These are phyloP conservation scores for Saccharomyces hybrid DNA, from an alignment of 1,139 yeast species.

Conservation along the genomic window DNA sequence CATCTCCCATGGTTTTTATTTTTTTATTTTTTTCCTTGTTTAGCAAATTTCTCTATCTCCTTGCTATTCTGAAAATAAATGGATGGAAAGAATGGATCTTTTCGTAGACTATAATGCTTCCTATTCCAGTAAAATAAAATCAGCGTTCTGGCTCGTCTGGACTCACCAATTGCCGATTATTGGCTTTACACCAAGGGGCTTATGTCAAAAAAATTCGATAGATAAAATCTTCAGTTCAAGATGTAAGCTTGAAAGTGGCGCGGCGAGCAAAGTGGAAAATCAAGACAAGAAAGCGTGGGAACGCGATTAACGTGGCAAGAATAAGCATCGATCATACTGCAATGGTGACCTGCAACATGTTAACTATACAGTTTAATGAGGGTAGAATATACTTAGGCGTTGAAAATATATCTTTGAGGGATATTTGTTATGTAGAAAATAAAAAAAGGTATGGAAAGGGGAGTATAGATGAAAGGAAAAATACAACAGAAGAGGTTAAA, in stretches of 20 bases:
- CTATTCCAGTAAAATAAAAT: not conserved
- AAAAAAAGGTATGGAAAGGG: not conserved
- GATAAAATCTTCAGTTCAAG: not conserved
- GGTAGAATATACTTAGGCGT: not conserved
- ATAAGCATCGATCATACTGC: not conserved
- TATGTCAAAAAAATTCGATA: not conserved
- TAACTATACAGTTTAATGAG: not conserved
- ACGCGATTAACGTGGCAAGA: not conserved
- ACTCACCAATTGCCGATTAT: not conserved
- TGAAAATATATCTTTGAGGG: not conserved
- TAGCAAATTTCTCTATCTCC: conserved; percentile 1
- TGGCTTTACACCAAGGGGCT: not conserved
- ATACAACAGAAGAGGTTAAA: not conserved
- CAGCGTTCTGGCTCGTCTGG: not conserved
- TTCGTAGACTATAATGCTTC: not conserved
- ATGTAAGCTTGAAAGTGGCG: not conserved
- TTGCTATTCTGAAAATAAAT: not conserved
- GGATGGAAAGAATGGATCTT: not conserved
- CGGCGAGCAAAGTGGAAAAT: not conserved
- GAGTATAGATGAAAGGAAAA: not conserved
- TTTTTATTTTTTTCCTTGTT: not conserved
- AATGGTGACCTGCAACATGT: not conserved
- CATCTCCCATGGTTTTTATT: not conserved
- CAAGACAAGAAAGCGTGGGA: not conserved
- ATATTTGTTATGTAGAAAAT: not conserved